Evolutionary conservation across 2,329 filamentous ascomycete genomes (phyloP).

Genomic region (Gaeumannomyces sp.): DNA sequence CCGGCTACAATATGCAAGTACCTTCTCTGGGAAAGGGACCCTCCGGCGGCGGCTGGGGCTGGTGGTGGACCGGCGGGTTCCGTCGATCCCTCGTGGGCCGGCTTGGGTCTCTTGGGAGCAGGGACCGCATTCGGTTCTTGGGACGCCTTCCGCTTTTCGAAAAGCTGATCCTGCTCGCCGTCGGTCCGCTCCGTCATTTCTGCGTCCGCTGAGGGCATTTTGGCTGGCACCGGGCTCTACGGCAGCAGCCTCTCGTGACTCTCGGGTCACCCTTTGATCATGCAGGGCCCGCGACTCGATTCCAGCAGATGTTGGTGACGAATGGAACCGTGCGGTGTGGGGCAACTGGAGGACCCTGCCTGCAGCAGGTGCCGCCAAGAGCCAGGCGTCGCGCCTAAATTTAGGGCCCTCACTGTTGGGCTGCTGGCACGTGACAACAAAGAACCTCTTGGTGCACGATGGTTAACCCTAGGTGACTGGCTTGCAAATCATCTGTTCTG

Average conservation of each 20-base stretch:
- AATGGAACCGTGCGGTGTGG: background rate
- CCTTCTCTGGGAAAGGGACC: conserved; percentile 10
- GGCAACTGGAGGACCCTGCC: background rate
- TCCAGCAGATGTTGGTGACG: background rate
- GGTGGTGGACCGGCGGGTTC: conserved; percentile 5
- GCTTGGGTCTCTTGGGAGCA: conserved; percentile 2
- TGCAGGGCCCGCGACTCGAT: background rate
- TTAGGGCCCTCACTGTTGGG: background rate
- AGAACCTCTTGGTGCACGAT: background rate
- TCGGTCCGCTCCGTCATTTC: background rate
- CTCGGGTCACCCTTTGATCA: background rate
- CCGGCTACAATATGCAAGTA: background rate
- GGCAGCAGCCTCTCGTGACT: background rate
- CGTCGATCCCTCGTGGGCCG: conserved; percentile 1
- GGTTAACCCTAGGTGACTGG: background rate
- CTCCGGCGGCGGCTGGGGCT: background rate
- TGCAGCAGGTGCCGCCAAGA: background rate
- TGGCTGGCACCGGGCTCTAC: background rate
- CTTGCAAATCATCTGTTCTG: too few species aligned
- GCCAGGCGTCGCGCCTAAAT: background rate
- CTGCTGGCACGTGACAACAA: background rate
- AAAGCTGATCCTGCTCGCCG: background rate
- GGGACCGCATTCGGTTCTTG: background rate
- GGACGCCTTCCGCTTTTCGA: conserved; percentile 3
- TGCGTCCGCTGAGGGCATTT: background rate